Conservation (phyloP, 352 stramenopile species). For the Globisporangium rhizosaccharum region DNA sequence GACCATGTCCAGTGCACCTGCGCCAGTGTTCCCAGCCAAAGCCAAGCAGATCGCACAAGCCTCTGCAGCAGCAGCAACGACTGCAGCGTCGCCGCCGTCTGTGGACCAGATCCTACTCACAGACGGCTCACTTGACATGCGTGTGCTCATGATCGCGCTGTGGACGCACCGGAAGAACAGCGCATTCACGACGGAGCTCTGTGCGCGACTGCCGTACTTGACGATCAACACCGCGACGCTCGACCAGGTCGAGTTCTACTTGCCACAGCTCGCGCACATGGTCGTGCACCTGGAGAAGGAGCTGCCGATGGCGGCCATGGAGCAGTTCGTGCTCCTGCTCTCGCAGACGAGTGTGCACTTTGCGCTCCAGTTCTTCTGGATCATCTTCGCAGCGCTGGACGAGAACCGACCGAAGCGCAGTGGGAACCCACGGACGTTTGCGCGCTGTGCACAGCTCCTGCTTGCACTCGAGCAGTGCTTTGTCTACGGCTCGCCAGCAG, state of each 20-base stretch:
- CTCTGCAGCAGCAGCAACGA: not conserved
- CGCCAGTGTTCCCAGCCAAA: constrained; percentile 7
- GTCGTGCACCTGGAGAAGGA: constrained; percentile 78
- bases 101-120: constrained; percentile 29
- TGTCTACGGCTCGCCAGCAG: constrained; percentile 64
- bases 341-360: constrained; percentile 77
- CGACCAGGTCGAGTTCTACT: constrained; percentile 77
- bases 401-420: constrained; percentile 70
- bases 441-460: constrained; percentile 64
- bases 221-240: constrained; percentile 43
- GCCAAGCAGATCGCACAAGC: constrained; percentile 3
- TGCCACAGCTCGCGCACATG: constrained; percentile 81
- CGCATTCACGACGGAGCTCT: constrained; percentile 56
- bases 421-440: constrained; percentile 63
- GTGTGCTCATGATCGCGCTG: constrained; percentile 61
- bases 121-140: constrained; percentile 62
- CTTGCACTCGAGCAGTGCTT: constrained; percentile 76
- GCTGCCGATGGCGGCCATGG: constrained; percentile 66
- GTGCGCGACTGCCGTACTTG: constrained; percentile 46
- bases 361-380: constrained; percentile 83
- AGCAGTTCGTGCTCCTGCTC: constrained; percentile 75
- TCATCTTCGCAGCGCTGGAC: constrained; percentile 72
- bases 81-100: not conserved
- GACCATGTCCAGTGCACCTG: not conserved
- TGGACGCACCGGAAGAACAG: constrained; percentile 66